Evolutionary conservation across 805 yeast species (phyloP).

Genomic region (Wickerhamiella lipophila): DNA sequence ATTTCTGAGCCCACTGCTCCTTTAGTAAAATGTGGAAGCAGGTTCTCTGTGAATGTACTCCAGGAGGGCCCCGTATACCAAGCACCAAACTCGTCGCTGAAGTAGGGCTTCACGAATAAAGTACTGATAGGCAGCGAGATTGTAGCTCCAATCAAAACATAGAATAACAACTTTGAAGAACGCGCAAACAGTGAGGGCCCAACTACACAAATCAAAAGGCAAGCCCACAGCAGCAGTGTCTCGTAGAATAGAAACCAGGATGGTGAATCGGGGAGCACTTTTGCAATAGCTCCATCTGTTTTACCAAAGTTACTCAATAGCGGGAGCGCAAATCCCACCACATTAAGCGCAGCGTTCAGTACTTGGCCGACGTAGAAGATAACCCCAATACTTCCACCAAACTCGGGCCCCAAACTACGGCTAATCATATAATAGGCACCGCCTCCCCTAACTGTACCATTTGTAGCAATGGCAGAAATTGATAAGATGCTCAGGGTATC

Average conservation of each 20-base stretch:
- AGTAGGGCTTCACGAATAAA: constrained; percentile 50
- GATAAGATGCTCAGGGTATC: constrained; percentile 78
- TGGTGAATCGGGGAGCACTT: constrained; percentile 54
- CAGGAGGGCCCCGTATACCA: constrained; percentile 64
- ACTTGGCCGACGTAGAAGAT: constrained; percentile 93
- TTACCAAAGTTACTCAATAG: constrained; percentile 64
- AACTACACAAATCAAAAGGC: constrained; percentile 63
- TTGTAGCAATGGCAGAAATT: constrained; percentile 90
- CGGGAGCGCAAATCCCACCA: constrained; percentile 92
- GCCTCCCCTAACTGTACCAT: constrained; percentile 95
- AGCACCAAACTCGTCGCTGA: constrained; percentile 20
- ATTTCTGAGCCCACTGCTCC: constrained; percentile 86
- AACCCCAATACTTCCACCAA: constrained; percentile 94
- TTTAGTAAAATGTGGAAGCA: constrained; percentile 67
- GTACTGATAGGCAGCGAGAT: constrained; percentile 72
- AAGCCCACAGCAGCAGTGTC: constrained; percentile 50
- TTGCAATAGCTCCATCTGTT: constrained; percentile 41
- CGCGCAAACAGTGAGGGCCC: constrained; percentile 74
- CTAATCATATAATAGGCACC: constrained; percentile 98
- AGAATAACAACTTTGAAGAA: constrained; percentile 65
- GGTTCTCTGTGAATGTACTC: constrained; percentile 50
- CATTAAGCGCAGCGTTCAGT: constrained; percentile 75
- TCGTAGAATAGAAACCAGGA: constrained; percentile 62
- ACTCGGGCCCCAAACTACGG: constrained; percentile 90
- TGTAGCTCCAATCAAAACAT: constrained; percentile 55